Conservation (phyloP, 225 moss, liverwort and hornwort species). For the Thuidium tamariscinum region DNA sequence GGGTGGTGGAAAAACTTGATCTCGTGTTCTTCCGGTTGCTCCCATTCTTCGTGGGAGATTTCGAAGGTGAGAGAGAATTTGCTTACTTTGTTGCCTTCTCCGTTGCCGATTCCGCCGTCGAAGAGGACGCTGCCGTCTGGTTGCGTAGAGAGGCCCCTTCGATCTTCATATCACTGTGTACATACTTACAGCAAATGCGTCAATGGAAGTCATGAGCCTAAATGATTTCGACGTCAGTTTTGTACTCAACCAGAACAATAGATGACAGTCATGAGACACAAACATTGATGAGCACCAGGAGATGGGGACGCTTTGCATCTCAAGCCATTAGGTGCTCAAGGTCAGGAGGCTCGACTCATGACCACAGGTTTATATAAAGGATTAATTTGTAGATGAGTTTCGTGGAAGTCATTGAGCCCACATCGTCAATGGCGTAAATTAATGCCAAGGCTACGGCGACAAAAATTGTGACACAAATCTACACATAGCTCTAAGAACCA, state of each 20-base stretch:
- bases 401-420: neutral
- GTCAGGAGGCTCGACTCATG: neutral
- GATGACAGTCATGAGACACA: neutral
- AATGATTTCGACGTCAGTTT: neutral
- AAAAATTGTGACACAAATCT: neutral
- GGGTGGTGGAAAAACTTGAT: neutral
- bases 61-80: neutral
- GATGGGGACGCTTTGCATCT: neutral
- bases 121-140: neutral
- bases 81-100: neutral
- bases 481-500: neutral
- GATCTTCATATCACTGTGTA: neutral
- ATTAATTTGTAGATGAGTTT: neutral
- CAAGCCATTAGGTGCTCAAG: neutral
- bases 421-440: neutral
- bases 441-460: too few species aligned
- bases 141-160: neutral
- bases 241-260: neutral
- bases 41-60: neutral
- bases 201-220: neutral
- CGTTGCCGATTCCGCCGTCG: neutral
- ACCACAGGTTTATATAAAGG: neutral
- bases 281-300: neutral
- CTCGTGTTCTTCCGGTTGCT: neutral
- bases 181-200: neutral